Base-by-base conservation (phyloP, 441 rosid species). In the Pelargonium australe region DNA sequence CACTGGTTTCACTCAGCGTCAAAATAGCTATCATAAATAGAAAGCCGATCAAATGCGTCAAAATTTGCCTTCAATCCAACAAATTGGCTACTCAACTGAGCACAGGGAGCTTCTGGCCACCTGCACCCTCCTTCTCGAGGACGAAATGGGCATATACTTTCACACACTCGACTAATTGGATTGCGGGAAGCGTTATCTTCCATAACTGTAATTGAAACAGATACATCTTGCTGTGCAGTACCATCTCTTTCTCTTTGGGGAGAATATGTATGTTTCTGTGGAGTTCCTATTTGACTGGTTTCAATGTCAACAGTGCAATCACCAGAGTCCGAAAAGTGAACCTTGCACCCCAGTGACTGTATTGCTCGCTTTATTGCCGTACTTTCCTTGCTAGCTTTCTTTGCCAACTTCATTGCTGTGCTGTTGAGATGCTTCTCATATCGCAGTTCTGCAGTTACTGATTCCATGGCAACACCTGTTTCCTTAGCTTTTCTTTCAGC, bases 71-170 rank as follows among this genome's bases (percentile, higher is more conserved):
- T 92, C 60, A 95, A 75, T 49, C 97, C 99, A 0, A 87, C 85
- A 73, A 87, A 82, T 66, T 95, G 99, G 78, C 98, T 89, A 76
- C 89, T 78, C n/a, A 85, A 71, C 73, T 86, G 98, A 66, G 95
- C 96, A 80, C 99, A 95, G 20, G 87, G 90, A 0, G 89, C 87
- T 66, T 90, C 96, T 6, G 99, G 95, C 99, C 99, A 95, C 63
- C 81, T 76, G 73, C 99, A 95, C 74, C 86, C 85, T 75, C 96
- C 96, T 44, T 92, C 92, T 10, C 78, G 81, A 64, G 90, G 68
- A 58, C 93, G 87, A 71, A 85, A 69, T 0, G 98, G 98, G 73
- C 99, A 92, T 74, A 92, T 65, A 34, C 83, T 78, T 79, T 89
- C 95, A 74, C 99, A 95, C 19, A 84, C 81, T 20, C 78, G 74